phyloP scores from a whole-genome alignment of 106 monocot genomes.

The Dactylorhiza incarnata region DNA sequence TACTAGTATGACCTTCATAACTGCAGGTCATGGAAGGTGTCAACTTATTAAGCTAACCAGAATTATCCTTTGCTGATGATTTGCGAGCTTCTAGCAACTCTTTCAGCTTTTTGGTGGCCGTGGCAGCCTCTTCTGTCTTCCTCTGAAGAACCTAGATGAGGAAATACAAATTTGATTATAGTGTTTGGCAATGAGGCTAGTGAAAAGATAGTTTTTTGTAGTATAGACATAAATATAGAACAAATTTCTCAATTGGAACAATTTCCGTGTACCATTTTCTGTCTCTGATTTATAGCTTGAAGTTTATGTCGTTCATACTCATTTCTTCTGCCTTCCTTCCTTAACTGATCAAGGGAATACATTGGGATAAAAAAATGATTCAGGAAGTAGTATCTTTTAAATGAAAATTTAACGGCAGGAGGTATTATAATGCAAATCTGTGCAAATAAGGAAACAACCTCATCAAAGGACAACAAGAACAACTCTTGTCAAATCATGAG shows the following conservation, averaged over 20 bases:
- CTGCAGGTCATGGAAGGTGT: neutral
- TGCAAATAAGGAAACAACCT: no score
- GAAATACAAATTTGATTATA: constrained; percentile 3
- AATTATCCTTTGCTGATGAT: constrained; percentile 52
- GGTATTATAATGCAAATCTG: neutral
- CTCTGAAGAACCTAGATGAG: constrained; percentile 79
- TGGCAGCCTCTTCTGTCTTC: constrained; percentile 96
- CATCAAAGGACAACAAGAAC: no score
- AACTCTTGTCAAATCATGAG: no score
- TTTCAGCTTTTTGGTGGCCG: constrained; percentile 92
- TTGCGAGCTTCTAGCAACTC: constrained; percentile 88
- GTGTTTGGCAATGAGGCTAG: neutral
- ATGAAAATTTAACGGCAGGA: neutral
- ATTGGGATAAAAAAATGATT: neutral
- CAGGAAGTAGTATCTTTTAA: neutral
- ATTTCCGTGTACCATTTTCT: constrained; percentile 53
- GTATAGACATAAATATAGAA: neutral
- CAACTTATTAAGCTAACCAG: constrained; percentile 32
- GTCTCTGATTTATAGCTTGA: constrained; percentile 92
- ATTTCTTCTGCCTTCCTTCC: constrained; percentile 88
- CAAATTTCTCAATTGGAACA: neutral
- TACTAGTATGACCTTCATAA: neutral
- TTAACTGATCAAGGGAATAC: constrained; percentile 42
- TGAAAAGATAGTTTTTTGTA: neutral
- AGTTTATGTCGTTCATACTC: constrained; percentile 96